These are phyloP conservation scores for Hypoxylon perforatum DNA, from an alignment of 495 filamentous ascomycete species.

Conservation along the genomic window DNA sequence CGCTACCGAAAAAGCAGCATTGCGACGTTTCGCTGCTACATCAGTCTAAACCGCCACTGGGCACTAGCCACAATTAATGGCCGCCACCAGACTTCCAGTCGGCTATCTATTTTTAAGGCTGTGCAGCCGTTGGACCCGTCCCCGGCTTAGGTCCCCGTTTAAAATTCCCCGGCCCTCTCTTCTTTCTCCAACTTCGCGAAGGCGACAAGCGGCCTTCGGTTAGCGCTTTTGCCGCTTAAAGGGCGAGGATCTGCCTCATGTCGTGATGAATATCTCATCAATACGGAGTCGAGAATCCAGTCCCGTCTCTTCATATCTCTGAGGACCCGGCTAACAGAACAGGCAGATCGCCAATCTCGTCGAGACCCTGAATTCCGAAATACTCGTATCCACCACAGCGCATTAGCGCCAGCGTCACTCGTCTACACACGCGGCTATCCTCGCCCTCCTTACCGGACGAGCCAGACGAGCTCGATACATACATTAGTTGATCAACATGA, in stretches of 20 bases:
- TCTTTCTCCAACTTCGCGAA: not conserved
- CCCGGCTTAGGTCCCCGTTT: too few species aligned
- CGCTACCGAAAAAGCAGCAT: too few species aligned
- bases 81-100: conserved; percentile 6
- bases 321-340: not conserved
- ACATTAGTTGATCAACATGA: conserved; percentile 10
- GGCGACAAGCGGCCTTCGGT: too few species aligned
- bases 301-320: not conserved
- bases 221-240: not conserved
- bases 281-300: too few species aligned
- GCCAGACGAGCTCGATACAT: not conserved
- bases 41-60: not conserved
- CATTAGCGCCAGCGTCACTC: conserved; percentile 21
- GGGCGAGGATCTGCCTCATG: not conserved
- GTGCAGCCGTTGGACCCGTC: not conserved
- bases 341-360: conserved; percentile 11
- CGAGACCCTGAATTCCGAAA: conserved; percentile 8
- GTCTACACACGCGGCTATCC: conserved; percentile 5
- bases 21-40: not conserved
- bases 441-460: not conserved
- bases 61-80: not conserved
- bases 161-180: not conserved
- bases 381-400: conserved; percentile 34
- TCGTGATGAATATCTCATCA: not conserved
- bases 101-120: conserved; percentile 11